Conservation (phyloP, 768 basidiomycete species). For the Lepiota venenata region DNA sequence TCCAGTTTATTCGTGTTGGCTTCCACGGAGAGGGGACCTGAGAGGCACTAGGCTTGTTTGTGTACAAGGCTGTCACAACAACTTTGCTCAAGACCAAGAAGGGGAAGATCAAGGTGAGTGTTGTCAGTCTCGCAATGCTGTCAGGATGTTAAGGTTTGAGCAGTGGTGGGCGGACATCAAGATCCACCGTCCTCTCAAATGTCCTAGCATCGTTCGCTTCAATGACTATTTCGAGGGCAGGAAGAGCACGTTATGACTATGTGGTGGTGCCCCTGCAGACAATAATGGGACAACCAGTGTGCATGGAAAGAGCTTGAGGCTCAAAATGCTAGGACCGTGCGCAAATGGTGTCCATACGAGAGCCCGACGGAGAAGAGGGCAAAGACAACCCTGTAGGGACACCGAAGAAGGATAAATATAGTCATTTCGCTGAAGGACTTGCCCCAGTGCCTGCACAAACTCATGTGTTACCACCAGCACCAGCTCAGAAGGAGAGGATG, state of each 20-base stretch:
- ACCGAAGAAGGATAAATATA: constrained; percentile 20
- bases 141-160: not conserved
- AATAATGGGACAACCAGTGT: constrained; percentile 36
- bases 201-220: constrained; percentile 92
- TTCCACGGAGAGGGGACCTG: constrained; percentile 90
- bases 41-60: constrained; percentile 61
- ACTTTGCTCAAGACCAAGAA: constrained; percentile 91
- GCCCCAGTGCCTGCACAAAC: not conserved
- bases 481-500: no score
- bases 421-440: constrained; percentile 14
- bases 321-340: constrained; percentile 94
- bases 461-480: not conserved
- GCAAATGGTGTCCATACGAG: constrained; percentile 76
- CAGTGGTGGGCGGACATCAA: constrained; percentile 99
- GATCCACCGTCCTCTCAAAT: constrained; percentile 86
- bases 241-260: constrained; percentile 95
- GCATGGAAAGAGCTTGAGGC: constrained; percentile 74
- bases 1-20: constrained; percentile 68
- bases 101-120: constrained; percentile 87
- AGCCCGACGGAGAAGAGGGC: constrained; percentile 33
- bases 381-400: constrained; percentile 21
- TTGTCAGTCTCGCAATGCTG: not conserved
- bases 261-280: constrained; percentile 86
- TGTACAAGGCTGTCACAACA: constrained; percentile 96
- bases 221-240: constrained; percentile 94